Evolutionary conservation across 2,329 filamentous ascomycete species (phyloP).

Genomic region (Paraphaeosphaeria minitans): DNA sequence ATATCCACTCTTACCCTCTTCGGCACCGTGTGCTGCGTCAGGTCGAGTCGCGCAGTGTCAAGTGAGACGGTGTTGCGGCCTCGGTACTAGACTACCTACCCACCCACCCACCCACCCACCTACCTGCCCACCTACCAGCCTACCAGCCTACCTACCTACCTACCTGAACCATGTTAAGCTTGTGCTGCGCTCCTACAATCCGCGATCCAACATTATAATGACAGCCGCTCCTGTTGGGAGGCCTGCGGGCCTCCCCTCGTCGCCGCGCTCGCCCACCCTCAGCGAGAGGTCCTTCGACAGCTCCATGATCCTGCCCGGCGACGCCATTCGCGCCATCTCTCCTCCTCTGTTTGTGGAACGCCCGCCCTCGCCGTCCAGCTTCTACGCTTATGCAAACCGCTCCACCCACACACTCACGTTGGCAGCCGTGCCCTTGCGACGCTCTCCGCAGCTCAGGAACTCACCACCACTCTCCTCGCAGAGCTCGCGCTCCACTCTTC

Average conservation of each 20-base stretch:
- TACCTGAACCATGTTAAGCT: slow-evolving; percentile 22
- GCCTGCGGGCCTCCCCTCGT: slow-evolving; percentile 18
- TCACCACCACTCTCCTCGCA: slow-evolving; percentile 41
- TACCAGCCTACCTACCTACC: too few species aligned
- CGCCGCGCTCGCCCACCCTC: slow-evolving; percentile 72
- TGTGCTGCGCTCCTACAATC: slow-evolving; percentile 19
- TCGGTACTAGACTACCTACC: too few species aligned
- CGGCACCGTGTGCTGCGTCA: neutral
- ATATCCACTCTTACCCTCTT: slow-evolving; percentile 22
- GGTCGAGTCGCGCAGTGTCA: neutral
- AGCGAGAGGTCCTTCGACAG: slow-evolving; percentile 95
- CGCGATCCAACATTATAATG: slow-evolving; percentile 18
- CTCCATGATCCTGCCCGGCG: slow-evolving; percentile 82
- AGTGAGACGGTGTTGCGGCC: slow-evolving; percentile 1
- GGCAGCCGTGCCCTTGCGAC: slow-evolving; percentile 35
- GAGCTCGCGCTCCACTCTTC: slow-evolving; percentile 44
- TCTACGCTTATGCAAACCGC: slow-evolving; percentile 35
- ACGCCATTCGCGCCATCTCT: slow-evolving; percentile 53
- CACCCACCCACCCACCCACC: too few species aligned
- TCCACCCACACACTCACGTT: slow-evolving; percentile 30
- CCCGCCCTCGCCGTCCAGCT: slow-evolving; percentile 48
- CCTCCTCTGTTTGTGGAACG: slow-evolving; percentile 52
- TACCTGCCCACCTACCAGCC: too few species aligned
- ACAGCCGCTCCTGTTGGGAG: slow-evolving; percentile 43
- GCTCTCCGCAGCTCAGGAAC: slow-evolving; percentile 31